phyloP scores from a whole-genome alignment of 768 basidiomycete species.

The Candolleomyces efflorescens region DNA sequence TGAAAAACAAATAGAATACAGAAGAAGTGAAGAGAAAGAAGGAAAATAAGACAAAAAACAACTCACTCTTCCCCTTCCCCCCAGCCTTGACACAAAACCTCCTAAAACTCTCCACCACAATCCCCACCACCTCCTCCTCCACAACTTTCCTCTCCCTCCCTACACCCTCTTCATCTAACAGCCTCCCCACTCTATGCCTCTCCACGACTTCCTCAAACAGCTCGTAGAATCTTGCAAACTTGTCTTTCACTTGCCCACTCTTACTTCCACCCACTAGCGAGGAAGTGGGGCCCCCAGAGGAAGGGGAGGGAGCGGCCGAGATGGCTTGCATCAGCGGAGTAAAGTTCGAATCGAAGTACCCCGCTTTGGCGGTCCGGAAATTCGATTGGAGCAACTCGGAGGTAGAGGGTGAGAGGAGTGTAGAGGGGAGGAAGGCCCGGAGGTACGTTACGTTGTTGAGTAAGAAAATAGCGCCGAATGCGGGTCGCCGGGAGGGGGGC shows the following conservation, averaged over 20 bases:
- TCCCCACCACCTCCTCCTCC: slow-evolving; percentile 69
- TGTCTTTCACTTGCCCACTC: slow-evolving; percentile 65
- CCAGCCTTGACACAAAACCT: slow-evolving; percentile 68
- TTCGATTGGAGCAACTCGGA: slow-evolving; percentile 61
- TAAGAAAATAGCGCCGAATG: slow-evolving; percentile 71
- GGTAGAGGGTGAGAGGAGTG: slow-evolving; percentile 57
- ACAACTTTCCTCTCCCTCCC: slow-evolving; percentile 52
- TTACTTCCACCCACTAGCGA: not conserved
- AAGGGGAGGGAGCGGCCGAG: slow-evolving; percentile 55
- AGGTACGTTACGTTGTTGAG: slow-evolving; percentile 78
- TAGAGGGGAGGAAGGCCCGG: slow-evolving; percentile 50
- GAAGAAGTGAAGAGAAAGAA: no score
- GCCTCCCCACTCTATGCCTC: slow-evolving; percentile 62
- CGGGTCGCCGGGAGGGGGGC: slow-evolving; percentile 47
- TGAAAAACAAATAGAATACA: no score
- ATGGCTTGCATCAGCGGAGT: slow-evolving; percentile 69
- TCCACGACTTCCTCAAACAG: slow-evolving; percentile 76
- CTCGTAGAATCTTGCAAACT: slow-evolving; percentile 79
- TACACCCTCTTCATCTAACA: slow-evolving; percentile 62
- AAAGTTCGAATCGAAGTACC: slow-evolving; percentile 81
- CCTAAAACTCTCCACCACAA: slow-evolving; percentile 72
- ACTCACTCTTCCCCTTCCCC: slow-evolving; percentile 76
- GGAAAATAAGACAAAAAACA: no score
- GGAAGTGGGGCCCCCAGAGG: no score
- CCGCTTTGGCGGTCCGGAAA: slow-evolving; percentile 78